Evolutionary conservation across 257 asterid species (phyloP), one percentile per base, ranked within the genome.

Genomic region (Ajuga chamaepitys): DNA sequence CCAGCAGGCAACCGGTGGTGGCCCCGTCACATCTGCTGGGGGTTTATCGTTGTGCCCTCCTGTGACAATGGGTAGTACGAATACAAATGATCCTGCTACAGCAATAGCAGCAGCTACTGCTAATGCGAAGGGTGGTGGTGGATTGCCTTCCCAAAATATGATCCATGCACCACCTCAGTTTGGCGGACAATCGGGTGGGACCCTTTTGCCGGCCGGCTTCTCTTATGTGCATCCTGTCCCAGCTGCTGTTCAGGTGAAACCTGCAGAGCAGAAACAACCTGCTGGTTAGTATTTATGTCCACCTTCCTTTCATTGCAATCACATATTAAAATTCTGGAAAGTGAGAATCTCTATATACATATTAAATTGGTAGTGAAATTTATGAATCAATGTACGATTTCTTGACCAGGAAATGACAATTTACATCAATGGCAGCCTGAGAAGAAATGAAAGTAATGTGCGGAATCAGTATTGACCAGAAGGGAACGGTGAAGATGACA

Each of bases 401-500:
- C 63, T 77, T 89, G 86, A 81, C 74, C 95, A 83, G 95, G 96
- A 75, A 81, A 84, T 78, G 95, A 85, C 62, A 85, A 80, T 85
- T 81, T 87, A 81, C 86, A 83, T 76, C 78, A 80, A 66, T 84
- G 99, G 97, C 94, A 89, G 95, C 89, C 91, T 82, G 96, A 93
- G 85, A 89, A 93, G 89, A 87, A 87, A 76, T 87, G 7, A 4
- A 9, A 14, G 25, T 42, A 50, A 30, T 35, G 11, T 25, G 46
- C 18, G 30, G 56, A 18, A 48, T 12, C 45, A n/a, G n/a, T n/a
- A n/a, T n/a, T n/a, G n/a, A n/a, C n/a, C n/a, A 51, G 58, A 34
- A 26, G 53, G 73, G 46, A 38, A 62, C 46, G 30, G 8, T 21
- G 51, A 53, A 21, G 20, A 20, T 38, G 40, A 40, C 55, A 42